Evolutionary conservation across 2,329 filamentous ascomycete genomes (phyloP), one percentile per base, ranked within the genome.

Genomic region (Pseudogymnoascus sp.): DNA sequence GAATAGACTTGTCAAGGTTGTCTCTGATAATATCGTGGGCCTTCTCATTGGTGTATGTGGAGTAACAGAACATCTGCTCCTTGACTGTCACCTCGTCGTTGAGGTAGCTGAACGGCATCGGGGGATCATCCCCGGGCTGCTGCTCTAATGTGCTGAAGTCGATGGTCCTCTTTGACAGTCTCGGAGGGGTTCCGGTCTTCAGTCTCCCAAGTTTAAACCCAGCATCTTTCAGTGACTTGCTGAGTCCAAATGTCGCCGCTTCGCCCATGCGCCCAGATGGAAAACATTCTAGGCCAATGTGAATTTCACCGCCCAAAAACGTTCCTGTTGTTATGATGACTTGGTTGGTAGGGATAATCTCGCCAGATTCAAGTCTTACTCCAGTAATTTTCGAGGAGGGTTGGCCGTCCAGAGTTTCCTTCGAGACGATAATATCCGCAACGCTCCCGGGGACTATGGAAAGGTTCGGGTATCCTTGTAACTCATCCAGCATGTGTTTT

Each of bases 301-400:
- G 95, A 66, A 99, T 99, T 75, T 99, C 95, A 16, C 93, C 95
- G 9, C 93, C 89, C 4, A 99, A 77, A 72, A 99, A 99, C 0
- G 95, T 99, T 0, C 95, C 95, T 0, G 95, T 99, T 0, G 95
- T 97, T 69, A 99, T 97, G 23, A 99, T 84, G 37, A 97, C 93
- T 66, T 88, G 87, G 56, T 82, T 85, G 0, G 93, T 90, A 1
- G 87, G 83, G 67, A 99, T 84, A 14, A 96, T 79, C 73, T 96
- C 88, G 31, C 95, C 95, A 56, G 90, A 91, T 73, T 97, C 93
- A 36, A 99, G 79, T 64, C 90, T 82, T 11, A 99, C 88, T 0
- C 95, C 95, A 1, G 87, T 88, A 65, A 97, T 96, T 72, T 83
- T 90, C 61, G 88, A 88, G 72, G 86, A 83, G 3, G 80, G 76